Base-by-base conservation (phyloP, 2,329 filamentous ascomycete genomes). In the Pyrenochaeta sp. region DNA sequence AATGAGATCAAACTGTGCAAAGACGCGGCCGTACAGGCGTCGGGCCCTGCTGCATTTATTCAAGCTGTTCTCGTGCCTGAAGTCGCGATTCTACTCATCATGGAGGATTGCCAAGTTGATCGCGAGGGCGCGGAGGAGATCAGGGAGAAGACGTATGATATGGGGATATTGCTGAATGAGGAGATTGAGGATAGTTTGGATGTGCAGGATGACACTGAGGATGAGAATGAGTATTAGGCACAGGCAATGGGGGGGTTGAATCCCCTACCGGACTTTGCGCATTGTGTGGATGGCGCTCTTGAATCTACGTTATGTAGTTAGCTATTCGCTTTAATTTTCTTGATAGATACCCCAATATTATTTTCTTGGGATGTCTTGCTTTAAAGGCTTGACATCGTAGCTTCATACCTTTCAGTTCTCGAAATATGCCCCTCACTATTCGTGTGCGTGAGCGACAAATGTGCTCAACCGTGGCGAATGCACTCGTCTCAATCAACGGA, bases 1-100 rank as follows among this genome's bases (percentile, higher is more conserved):
- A 61, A 65, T 4, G 63, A 69, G 5, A 72, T 79, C 19, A 60
- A 73, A 13, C 56, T 63, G 10, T 62, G 60, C 15, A 52, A 49
- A 5, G 77, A 78, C 47, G 50, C 66, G 0, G 72, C 77, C 0
- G 74, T 79, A 1, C 69, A 72, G 24, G 65, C 62, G 5, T 60
- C 64, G 24, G 69, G 74, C 1, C 65, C 74, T 30, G 73, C 72
- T 28, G 69, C 66, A 2, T 80, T 77, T 59, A 64, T 80, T 32
- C 77, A 76, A 53, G 65, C 70, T 30, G 72, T 86, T 85, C 79
- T 96, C 59, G 91, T 96, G 25, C 91, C 91, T 0, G 93, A 96
- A 68, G 67, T 87, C 44, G 81, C 83, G 0, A 74, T 84, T 1
- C 65, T 79, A 54, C 73, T 89, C 19, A 84, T 89, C 19, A 85